Conservation (phyloP, 305 asterid species). For the Fraxinus paxiana region DNA sequence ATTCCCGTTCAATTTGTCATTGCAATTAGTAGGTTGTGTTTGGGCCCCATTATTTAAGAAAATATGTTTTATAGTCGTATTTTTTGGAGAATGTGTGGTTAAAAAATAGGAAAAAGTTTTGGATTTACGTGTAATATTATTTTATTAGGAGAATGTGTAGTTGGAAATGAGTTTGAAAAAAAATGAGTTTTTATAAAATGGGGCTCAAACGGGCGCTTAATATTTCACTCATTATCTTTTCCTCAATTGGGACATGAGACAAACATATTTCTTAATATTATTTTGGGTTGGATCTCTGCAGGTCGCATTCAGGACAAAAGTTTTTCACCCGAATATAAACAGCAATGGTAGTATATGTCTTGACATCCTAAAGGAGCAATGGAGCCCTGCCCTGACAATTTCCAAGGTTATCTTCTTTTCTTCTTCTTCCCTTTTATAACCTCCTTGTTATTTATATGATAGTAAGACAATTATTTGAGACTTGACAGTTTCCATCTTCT, state of each 20-base stretch:
- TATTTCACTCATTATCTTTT: not conserved
- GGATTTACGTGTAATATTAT: not conserved
- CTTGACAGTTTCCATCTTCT: not conserved
- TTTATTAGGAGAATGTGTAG: not conserved
- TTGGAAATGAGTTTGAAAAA: not conserved
- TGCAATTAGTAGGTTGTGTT: not conserved
- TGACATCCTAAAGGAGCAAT: slow-evolving; percentile 37
- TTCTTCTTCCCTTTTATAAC: not conserved
- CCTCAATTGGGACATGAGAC: not conserved
- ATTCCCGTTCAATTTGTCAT: not conserved
- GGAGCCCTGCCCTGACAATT: slow-evolving; percentile 38
- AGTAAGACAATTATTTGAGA: not conserved
- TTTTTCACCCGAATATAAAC: slow-evolving; percentile 1
- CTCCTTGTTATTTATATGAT: not conserved
- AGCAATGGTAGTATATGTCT: slow-evolving; percentile 37
- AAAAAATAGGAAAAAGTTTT: not conserved
- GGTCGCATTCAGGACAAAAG: not conserved
- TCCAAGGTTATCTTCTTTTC: slow-evolving; percentile 22
- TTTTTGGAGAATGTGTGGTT: not conserved
- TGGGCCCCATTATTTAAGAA: not conserved
- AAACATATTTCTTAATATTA: not conserved
- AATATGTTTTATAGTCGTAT: not conserved
- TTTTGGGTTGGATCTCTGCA: not conserved
- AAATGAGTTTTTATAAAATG: not conserved
- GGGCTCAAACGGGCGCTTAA: not conserved